These are phyloP conservation scores for Fusarium pininemorale DNA, from an alignment of 2,329 filamentous ascomycete genomes.

Conservation along the genomic window DNA sequence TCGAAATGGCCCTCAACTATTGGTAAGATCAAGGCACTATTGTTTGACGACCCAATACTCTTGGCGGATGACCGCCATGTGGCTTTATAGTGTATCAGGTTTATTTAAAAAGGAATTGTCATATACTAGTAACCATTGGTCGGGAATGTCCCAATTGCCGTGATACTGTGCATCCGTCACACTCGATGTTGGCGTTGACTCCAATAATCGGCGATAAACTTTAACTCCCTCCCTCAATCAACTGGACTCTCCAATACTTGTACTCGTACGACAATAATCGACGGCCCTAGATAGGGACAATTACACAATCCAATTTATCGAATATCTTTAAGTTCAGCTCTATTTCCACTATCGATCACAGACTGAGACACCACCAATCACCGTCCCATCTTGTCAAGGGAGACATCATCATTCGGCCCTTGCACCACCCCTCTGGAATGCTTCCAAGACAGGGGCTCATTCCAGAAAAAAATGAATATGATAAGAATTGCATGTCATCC, in stretches of 20 bases:
- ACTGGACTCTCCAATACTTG: too few relatives aligned
- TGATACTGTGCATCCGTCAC: not conserved
- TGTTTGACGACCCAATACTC: not conserved
- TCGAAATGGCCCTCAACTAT: too few relatives aligned
- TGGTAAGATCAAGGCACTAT: not conserved
- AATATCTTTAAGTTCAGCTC: conserved; percentile 18
- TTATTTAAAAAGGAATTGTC: not conserved
- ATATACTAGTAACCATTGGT: not conserved
- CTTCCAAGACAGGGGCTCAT: conserved; percentile 28
- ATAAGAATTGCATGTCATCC: not conserved
- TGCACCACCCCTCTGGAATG: conserved; percentile 15
- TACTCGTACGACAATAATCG: not conserved
- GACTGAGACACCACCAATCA: conserved; percentile 23
- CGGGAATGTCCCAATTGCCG: not conserved
- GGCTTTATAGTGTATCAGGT: not conserved
- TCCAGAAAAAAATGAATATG: not conserved
- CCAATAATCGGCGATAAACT: not conserved
- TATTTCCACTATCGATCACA: not conserved
- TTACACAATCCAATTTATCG: not conserved
- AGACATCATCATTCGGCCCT: not conserved
- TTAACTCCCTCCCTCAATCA: not conserved
- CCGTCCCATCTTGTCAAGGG: conserved; percentile 3
- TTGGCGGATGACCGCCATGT: not conserved
- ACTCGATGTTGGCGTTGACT: not conserved
- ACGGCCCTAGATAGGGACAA: not conserved